Conservation (phyloP, 495 filamentous ascomycete genomes). For the Parachaetomium inaequale region DNA sequence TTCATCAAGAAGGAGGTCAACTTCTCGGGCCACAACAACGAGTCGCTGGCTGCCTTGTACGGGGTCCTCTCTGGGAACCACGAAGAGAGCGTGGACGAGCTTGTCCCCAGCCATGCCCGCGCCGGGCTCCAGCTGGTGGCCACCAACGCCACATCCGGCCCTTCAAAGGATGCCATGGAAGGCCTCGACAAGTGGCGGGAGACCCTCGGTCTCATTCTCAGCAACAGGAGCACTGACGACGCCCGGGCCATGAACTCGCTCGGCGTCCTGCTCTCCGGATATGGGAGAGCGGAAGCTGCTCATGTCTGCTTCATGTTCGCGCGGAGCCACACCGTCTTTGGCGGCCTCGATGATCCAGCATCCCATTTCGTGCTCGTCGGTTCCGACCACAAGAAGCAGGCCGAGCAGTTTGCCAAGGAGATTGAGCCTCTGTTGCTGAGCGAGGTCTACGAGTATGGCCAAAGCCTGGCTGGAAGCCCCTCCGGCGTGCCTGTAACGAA, state of each 20-base stretch:
- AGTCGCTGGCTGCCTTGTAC: constrained; percentile 86
- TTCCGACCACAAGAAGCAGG: constrained; percentile 65
- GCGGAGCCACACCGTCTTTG: constrained; percentile 58
- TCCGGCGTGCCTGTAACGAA: constrained; percentile 52
- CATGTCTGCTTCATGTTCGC: constrained; percentile 76
- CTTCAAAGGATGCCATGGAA: constrained; percentile 68
- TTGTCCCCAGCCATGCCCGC: constrained; percentile 90
- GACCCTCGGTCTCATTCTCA: constrained; percentile 77
- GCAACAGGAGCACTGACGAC: constrained; percentile 81
- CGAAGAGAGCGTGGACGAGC: constrained; percentile 91
- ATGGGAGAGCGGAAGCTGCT: constrained; percentile 84
- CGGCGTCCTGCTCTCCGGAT: constrained; percentile 78
- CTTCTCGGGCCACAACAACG: constrained; percentile 65
- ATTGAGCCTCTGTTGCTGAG: constrained; percentile 82
- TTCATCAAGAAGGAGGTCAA: constrained; percentile 92
- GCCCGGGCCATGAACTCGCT: constrained; percentile 70
- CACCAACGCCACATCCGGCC: constrained; percentile 56
- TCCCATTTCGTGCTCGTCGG: constrained; percentile 80
- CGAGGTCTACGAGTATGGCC: constrained; percentile 87
- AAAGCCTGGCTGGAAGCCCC: constrained; percentile 59
- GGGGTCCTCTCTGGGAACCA: constrained; percentile 89
- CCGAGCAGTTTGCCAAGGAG: constrained; percentile 66
- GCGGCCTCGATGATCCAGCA: constrained; percentile 78
- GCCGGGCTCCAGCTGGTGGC: constrained; percentile 88
- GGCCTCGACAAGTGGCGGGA: constrained; percentile 93